Percentiles rank a stretch among this genome's conserved stretches.
phyloP scores from a whole-genome alignment of 179 eudicot genomes.

The Heliamphora ciliata region DNA sequence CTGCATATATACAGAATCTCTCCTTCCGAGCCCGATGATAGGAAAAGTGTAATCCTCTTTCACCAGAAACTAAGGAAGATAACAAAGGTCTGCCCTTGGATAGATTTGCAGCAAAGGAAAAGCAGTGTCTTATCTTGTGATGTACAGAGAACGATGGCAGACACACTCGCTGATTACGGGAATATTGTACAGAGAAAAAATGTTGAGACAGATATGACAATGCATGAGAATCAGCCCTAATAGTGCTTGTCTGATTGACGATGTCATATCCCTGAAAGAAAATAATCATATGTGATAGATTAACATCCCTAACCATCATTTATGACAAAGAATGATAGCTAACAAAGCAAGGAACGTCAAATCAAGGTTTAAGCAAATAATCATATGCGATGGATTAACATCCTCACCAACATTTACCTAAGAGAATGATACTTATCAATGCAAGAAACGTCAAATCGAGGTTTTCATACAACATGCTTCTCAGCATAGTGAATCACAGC shows the following conservation, averaged over 20 bases:
- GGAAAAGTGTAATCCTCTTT: slow-evolving; percentile 26
- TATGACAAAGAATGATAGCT: background rate
- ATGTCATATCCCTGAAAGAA: slow-evolving; percentile 51
- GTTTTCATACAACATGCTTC: background rate
- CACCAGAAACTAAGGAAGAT: slow-evolving; percentile 26
- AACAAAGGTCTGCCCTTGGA: slow-evolving; percentile 25
- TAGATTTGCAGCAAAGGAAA: slow-evolving; percentile 18
- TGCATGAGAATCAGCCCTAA: slow-evolving; percentile 18
- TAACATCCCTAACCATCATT: slow-evolving; percentile 5
- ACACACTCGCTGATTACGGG: slow-evolving; percentile 24
- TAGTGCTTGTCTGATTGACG: slow-evolving; percentile 24
- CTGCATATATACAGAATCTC: slow-evolving; percentile 40
- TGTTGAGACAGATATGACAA: slow-evolving; percentile 26
- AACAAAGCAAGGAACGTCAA: background rate
- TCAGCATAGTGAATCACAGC: background rate
- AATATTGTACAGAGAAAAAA: slow-evolving; percentile 21
- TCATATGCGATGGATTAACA: too few relatives aligned
- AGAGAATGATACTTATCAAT: too few relatives aligned
- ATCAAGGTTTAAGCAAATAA: background rate
- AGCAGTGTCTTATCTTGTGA: slow-evolving; percentile 26
- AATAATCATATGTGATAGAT: background rate
- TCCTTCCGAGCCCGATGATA: slow-evolving; percentile 22
- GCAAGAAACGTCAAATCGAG: too few relatives aligned
- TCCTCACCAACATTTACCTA: background rate
- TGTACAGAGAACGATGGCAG: slow-evolving; percentile 19